Base-by-base conservation (phyloP, 208 protist genomes). In the Sergeia podlipaevii region DNA sequence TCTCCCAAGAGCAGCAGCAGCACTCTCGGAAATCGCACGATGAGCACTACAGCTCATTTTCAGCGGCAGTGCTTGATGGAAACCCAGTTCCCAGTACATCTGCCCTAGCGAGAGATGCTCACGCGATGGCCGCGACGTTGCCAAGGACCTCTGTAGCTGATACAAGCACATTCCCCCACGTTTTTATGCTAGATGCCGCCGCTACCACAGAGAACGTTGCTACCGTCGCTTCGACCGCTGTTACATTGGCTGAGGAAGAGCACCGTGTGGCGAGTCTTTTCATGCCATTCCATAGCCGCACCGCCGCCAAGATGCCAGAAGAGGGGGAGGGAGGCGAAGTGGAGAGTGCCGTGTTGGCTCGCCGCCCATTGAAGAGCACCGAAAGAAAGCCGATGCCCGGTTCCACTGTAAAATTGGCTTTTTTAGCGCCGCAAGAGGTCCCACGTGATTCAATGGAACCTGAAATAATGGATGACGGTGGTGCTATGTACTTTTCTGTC, bases 391-490 rank as follows among this genome's bases (percentile, higher is more conserved):
- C n/a, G n/a, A n/a, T n/a, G n/a, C n/a, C n/a, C n/a, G n/a, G n/a
- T n/a, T n/a, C n/a, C n/a, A n/a, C n/a, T n/a, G n/a, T n/a, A n/a
- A n/a, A n/a, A n/a, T n/a, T n/a, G n/a, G n/a, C n/a, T n/a, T n/a
- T n/a, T n/a, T n/a, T n/a, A n/a, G n/a, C n/a, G n/a, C 39, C 39
- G 17, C 7, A 18, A 7, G 20, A n/a, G 6, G 8, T 21, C 43
- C 43, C 43, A 10, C 18, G 17, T n/a, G 5, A 21, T 4, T 21
- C 21, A 4, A 4, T 18, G n/a, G 34, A 21, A 24, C n/a, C 32
- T 13, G 34, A 32, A 6, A 38, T 8, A 17, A 21, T 8, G n/a
- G 26, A 60, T 69, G 45, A 52, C 41, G 41, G 32, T 30, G 51
- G 45, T 43, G 52, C 49, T 3, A 32, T 3, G 44, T 44, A 26